Base-by-base conservation (phyloP, 106 monocot genomes). In the Gastrodia elata region DNA sequence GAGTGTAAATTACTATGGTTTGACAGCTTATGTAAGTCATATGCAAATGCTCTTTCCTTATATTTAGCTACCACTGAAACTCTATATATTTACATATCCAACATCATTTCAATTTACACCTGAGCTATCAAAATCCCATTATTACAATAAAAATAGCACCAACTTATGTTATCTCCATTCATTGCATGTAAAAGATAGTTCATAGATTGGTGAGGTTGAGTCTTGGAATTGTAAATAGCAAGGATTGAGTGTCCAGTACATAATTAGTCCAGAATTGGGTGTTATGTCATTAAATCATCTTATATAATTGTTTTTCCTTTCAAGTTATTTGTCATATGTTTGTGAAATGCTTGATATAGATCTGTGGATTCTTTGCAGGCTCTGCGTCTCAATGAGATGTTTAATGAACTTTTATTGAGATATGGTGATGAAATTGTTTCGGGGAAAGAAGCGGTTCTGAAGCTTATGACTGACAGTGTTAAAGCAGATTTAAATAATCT, bases 381-480 rank as follows among this genome's bases (percentile, higher is more conserved):
- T 0, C 64, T 70, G 32, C 75, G 80, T 5, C 78, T 94, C 32
- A 56, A 57, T 43, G 70, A 64, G 48, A 82, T 73, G 18, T 85
- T 96, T 28, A 59, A 77, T 8, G 78, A 87, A 67, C 52, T 78
- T 67, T 41, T 95, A 4, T 24, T 30, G 39, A 72, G 75, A 36
- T 58, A 84, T 18, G 68, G 42, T 1, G 49, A 64, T 1, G 26
- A 76, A 55, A 82, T 86, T 73, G 8, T 89, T 43, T 58, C 74
- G 37, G 24, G 38, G n/a, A 69, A 86, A 48, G 72, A 84, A 8
- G 72, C 82, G 65, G 74, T 84, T 13, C 72, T 84, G 80, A 68
- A 87, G 22, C 68, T 96, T 74, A 89, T 96, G 94, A 43, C 55
- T 22, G 87, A 96, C 81, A 69, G 24, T 37, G 34, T 38, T 0